Percentiles rank a stretch among this genome's conserved stretches.
phyloP scores from a whole-genome alignment of 225 moss, liverwort and hornwort species.

The Asterella californica region DNA sequence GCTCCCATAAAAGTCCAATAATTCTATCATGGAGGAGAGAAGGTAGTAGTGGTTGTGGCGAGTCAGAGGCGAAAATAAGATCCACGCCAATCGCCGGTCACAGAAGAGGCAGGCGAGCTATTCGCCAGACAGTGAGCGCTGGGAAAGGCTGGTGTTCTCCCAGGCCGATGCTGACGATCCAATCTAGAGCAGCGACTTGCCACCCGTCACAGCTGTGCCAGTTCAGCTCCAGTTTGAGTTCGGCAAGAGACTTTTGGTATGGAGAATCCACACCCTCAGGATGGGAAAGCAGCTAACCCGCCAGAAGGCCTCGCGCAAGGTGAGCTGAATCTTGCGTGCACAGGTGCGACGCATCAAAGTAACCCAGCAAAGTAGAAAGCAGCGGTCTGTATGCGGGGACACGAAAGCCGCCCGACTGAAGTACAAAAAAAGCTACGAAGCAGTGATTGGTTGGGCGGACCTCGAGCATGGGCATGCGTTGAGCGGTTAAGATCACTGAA shows the following conservation, averaged over 20 bases:
- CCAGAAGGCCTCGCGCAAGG: too few relatives aligned
- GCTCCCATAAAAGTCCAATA: slow-evolving; percentile 8
- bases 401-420: not conserved
- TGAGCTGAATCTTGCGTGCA: too few relatives aligned
- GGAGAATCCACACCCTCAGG: too few relatives aligned
- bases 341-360: too few relatives aligned
- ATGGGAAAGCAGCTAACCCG: too few relatives aligned
- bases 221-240: too few relatives aligned
- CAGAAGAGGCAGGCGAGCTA: not conserved
- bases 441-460: not conserved
- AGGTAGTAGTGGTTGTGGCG: too few relatives aligned
- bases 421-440: not conserved
- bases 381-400: too few relatives aligned
- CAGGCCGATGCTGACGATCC: not conserved
- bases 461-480: not conserved
- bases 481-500: not conserved
- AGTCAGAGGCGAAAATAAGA: not conserved
- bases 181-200: too few relatives aligned
- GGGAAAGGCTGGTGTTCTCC: not conserved
- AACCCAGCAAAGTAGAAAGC: too few relatives aligned
- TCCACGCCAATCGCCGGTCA: not conserved
- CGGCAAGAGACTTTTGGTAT: too few relatives aligned
- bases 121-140: not conserved
- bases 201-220: too few relatives aligned
- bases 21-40: not conserved